Conservation (phyloP, 495 filamentous ascomycete genomes). For the Filosporella fistucella region DNA sequence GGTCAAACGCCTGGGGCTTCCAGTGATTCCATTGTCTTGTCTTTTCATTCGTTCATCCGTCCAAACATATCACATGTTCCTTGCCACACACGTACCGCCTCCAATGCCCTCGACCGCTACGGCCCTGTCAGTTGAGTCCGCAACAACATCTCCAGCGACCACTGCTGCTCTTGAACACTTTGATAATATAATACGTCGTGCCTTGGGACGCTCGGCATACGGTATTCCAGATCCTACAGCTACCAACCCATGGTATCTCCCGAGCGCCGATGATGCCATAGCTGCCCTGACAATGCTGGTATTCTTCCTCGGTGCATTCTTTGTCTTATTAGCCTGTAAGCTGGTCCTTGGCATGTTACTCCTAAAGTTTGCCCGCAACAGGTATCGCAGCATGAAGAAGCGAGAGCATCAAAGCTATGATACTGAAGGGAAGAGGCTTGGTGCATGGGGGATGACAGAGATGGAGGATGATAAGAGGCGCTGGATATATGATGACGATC, state of each 20-base stretch:
- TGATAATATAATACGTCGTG: slow-evolving; percentile 68
- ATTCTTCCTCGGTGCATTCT: slow-evolving; percentile 73
- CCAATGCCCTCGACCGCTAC: slow-evolving; percentile 68
- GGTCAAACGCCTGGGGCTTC: slow-evolving; percentile 84
- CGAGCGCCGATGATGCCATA: slow-evolving; percentile 59
- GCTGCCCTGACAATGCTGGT: slow-evolving; percentile 67
- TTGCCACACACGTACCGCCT: slow-evolving; percentile 74
- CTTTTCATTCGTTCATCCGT: slow-evolving; percentile 93
- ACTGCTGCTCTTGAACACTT: slow-evolving; percentile 69
- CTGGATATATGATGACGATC: slow-evolving; percentile 85
- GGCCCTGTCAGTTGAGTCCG: slow-evolving; percentile 54
- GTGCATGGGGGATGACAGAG: slow-evolving; percentile 80
- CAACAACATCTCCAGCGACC: slow-evolving; percentile 59
- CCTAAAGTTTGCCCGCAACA: slow-evolving; percentile 64
- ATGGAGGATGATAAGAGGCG: slow-evolving; percentile 81
- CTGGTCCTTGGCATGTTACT: slow-evolving; percentile 80
- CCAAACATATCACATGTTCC: slow-evolving; percentile 98
- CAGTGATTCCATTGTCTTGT: slow-evolving; percentile 86
- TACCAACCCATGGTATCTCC: slow-evolving; percentile 36
- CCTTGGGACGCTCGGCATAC: slow-evolving; percentile 62
- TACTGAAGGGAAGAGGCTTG: slow-evolving; percentile 66
- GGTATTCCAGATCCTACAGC: slow-evolving; percentile 38
- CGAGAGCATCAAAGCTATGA: slow-evolving; percentile 58
- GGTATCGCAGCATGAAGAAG: slow-evolving; percentile 77
- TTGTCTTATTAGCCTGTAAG: slow-evolving; percentile 76